Conservation (phyloP, 371 early-diverging fungal species). For the Dentiscutata heterogama region DNA sequence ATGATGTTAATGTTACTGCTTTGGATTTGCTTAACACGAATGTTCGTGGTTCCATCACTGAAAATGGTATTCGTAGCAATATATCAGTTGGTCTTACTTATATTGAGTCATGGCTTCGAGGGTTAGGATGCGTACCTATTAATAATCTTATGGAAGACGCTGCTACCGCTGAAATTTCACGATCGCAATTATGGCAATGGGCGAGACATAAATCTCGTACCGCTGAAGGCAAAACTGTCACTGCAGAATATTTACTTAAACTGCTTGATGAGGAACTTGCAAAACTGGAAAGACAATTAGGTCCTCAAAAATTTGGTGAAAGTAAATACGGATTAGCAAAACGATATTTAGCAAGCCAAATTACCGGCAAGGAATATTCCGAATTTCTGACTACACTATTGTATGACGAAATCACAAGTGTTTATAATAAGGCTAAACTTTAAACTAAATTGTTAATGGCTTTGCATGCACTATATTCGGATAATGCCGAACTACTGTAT, state of each 20-base stretch:
- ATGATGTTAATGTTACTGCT: constrained; percentile 87
- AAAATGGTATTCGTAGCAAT: constrained; percentile 91
- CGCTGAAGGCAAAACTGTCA: constrained; percentile 81
- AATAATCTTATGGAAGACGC: constrained; percentile 98
- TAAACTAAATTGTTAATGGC: constrained; percentile 45
- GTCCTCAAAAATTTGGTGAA: constrained; percentile 66
- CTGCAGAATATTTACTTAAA: constrained; percentile 75
- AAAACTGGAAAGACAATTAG: constrained; percentile 72
- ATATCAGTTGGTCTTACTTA: constrained; percentile 91
- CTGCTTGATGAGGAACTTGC: constrained; percentile 89
- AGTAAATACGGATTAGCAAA: constrained; percentile 83
- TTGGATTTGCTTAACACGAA: constrained; percentile 87
- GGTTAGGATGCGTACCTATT: constrained; percentile 96
- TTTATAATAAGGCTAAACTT: constrained; percentile 55
- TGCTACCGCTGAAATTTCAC: constrained; percentile 97
- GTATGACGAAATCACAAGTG: constrained; percentile 76
- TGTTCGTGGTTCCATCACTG: constrained; percentile 86
- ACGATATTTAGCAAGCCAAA: constrained; percentile 79
- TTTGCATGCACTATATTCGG: background rate
- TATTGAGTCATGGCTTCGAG: constrained; percentile 97
- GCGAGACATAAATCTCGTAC: constrained; percentile 88
- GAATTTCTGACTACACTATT: constrained; percentile 92
- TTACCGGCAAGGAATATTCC: constrained; percentile 86
- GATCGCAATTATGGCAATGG: constrained; percentile 98
- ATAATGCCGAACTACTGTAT: background rate